Evolutionary conservation across 805 yeast species (phyloP), one percentile per base, ranked within the genome.

Genomic region (Ogataea salicorniae): DNA sequence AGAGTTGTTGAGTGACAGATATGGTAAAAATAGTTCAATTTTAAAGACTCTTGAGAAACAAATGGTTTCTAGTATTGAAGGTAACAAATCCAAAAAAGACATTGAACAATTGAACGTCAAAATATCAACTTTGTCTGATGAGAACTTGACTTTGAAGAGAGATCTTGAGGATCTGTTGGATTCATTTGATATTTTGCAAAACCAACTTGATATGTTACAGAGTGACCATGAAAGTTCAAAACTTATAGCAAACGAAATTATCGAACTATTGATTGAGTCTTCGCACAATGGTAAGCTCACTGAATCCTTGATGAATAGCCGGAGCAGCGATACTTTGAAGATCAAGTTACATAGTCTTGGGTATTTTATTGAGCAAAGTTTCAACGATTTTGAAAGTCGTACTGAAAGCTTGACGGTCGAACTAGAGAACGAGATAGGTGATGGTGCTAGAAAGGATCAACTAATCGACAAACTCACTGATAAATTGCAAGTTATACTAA

Each of bases 1-100:
- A 33, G 69, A 65, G 40, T 51, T 68, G 26, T 47, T 67, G 36
- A 36, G 60, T 22, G 58, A 61, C 17, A 52, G 56, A 29, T 53
- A 54, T 23, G 54, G 55, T 8, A 48, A 53, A 18, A 54, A 52
- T 31, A 42, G 56, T 22, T 48, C 56, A 34, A 39, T 58, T 16
- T 38, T 48, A 37, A 44, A 55, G 37, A 46, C 43, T 13, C 18
- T 57, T 22, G 52, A 54, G 16, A 39, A 41, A 18, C 46, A 53
- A 41, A 51, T 61, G 36, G 39, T 22, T 5, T 7, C 20, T 8
- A 38, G 18, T n/a, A n/a, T 14, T 11, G 34, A 38, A 22, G n/a
- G 23, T 8, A 13, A 23, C 9, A 11, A n/a, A 15, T 31, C 39
- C 15, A 26, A 15, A 13, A 33, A 20, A 23, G 39, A 23, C 5